These are phyloP conservation scores for Dryas drummondii DNA, from an alignment of 306 rosid species.

Conservation along the genomic window DNA sequence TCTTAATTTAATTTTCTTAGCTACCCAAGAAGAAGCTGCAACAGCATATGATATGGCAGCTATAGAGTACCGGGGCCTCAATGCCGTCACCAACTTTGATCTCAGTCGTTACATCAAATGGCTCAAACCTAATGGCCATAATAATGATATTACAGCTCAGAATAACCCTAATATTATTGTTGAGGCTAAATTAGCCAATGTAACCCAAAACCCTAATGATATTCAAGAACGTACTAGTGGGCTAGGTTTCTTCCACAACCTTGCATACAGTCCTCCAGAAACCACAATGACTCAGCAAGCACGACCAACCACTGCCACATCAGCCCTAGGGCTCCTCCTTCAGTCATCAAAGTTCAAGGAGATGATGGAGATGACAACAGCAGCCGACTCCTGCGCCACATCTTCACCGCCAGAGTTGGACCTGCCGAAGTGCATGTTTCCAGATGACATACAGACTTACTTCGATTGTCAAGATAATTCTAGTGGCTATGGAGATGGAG, in stretches of 20 bases:
- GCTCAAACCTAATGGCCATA: constrained; percentile 33
- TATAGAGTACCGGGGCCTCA: constrained; percentile 46
- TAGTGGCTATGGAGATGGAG: constrained; percentile 32
- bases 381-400: constrained; percentile 12
- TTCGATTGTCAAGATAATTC: constrained; percentile 31
- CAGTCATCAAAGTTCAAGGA: constrained; percentile 49
- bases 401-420: constrained; percentile 10
- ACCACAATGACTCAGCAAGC: constrained; percentile 21
- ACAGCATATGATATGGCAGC: constrained; percentile 47
- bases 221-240: constrained; percentile 18
- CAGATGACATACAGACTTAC: constrained; percentile 37
- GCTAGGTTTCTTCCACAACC: constrained; percentile 28
- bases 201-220: constrained; percentile 8
- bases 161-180: background rate
- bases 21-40: constrained; percentile 52
- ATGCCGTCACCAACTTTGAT: constrained; percentile 49
- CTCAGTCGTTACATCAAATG: constrained; percentile 48
- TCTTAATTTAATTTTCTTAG: background rate
- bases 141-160: constrained; percentile 1
- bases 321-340: constrained; percentile 47
- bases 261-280: constrained; percentile 15
- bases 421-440: constrained; percentile 17
- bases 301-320: constrained; percentile 36
- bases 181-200: constrained; percentile 5
- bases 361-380: constrained; percentile 43